Conservation (phyloP, 352 stramenopile species). For the Pythium catenulatum region DNA sequence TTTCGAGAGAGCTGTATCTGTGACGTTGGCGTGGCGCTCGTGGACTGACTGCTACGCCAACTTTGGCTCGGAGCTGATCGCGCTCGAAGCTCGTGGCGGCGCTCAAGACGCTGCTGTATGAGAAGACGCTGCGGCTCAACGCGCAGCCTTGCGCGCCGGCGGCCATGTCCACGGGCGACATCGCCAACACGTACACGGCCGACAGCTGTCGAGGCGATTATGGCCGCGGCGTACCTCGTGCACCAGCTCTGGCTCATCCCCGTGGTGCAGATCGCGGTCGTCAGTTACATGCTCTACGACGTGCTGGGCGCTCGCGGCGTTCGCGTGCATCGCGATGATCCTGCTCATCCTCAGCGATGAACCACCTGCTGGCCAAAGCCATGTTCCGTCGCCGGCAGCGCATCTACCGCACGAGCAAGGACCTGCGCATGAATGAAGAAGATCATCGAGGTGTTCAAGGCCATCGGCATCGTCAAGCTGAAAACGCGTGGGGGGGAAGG, state of each 20-base stretch:
- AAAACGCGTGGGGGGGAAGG: conserved; percentile 94
- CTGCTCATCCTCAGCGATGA: conserved; percentile 66
- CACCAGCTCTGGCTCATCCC: conserved; percentile 85
- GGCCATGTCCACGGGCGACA: conserved; percentile 76
- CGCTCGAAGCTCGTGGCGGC: conserved; percentile 72
- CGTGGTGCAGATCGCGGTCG: conserved; percentile 70
- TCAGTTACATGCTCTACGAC: conserved; percentile 67
- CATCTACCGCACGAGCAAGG: conserved; percentile 49
- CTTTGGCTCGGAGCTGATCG: conserved; percentile 72
- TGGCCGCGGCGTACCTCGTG: conserved; percentile 66
- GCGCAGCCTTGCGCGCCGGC: conserved; percentile 65
- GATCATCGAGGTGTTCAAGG: conserved; percentile 78
- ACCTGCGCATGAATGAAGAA: conserved; percentile 65
- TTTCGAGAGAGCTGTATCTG: too few relatives aligned
- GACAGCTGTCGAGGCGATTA: conserved; percentile 72
- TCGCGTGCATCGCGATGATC: conserved; percentile 74
- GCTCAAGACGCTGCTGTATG: conserved; percentile 76
- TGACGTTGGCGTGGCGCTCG: too few relatives aligned
- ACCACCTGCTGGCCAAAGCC: conserved; percentile 64
- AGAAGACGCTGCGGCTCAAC: conserved; percentile 73
- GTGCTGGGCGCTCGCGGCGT: conserved; percentile 67
- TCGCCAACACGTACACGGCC: conserved; percentile 80
- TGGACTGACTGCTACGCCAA: too few relatives aligned
- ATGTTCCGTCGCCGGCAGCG: conserved; percentile 66
- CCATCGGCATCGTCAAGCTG: conserved; percentile 96